These are phyloP conservation scores for Rosa hybrid DNA, from an alignment of 331 rosid genomes.

Conservation along the genomic window DNA sequence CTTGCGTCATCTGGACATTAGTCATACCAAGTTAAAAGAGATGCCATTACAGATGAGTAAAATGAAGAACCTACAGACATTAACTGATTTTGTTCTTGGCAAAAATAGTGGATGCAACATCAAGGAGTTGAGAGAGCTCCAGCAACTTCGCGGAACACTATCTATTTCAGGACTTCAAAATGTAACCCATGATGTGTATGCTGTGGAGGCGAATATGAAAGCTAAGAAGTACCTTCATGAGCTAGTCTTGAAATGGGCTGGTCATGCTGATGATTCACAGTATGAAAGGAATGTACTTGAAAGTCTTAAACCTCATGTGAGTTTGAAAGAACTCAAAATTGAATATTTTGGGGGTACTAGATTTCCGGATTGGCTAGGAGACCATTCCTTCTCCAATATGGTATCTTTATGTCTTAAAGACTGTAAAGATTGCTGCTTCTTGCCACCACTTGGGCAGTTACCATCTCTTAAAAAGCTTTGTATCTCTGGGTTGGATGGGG, in stretches of 20 bases:
- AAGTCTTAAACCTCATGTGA: conserved; percentile 13
- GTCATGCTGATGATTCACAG: not conserved
- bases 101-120: not conserved
- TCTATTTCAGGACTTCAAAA: conserved; percentile 20
- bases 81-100: conserved; percentile 18
- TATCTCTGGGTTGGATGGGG: not conserved
- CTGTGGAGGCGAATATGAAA: conserved; percentile 3
- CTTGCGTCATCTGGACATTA: conserved; percentile 13
- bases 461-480: conserved; percentile 3
- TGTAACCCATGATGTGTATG: not conserved
- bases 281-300: conserved; percentile 6
- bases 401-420: not conserved
- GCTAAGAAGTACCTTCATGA: conserved; percentile 11
- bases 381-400: not conserved
- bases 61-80: conserved; percentile 9
- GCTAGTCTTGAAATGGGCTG: conserved; percentile 1
- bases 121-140: conserved; percentile 11
- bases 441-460: conserved; percentile 23
- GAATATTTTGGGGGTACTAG: not conserved
- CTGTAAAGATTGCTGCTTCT: not conserved
- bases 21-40: not conserved
- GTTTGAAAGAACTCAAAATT: not conserved
- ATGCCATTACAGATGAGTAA: conserved; percentile 16
- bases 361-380: conserved; percentile 18
- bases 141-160: conserved; percentile 15